These are phyloP conservation scores for Pseudotulostoma volvatum DNA, from an alignment of 495 filamentous ascomycete species.

Conservation along the genomic window DNA sequence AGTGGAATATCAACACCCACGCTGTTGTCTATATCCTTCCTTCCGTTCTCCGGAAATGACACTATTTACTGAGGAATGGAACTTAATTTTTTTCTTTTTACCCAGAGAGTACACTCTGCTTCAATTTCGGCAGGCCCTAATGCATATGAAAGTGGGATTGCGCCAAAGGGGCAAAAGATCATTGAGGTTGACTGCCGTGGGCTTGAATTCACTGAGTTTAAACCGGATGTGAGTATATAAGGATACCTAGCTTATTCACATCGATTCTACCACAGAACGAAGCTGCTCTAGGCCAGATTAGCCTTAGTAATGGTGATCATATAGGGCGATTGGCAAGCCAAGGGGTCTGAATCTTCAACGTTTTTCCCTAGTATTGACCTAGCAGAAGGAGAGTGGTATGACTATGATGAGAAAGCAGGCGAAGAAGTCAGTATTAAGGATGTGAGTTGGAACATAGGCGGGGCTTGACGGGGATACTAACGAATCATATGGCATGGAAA, in stretches of 20 bases:
- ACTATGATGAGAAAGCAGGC: slow-evolving; percentile 67
- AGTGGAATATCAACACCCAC: too few relatives aligned
- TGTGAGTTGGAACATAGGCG: slow-evolving; percentile 68
- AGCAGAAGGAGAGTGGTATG: slow-evolving; percentile 76
- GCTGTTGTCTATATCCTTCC: too few relatives aligned
- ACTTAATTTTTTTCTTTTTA: background rate
- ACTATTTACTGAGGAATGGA: too few relatives aligned
- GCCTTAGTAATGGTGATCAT: too few relatives aligned
- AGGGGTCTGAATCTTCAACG: slow-evolving; percentile 60
- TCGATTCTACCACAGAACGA: too few relatives aligned
- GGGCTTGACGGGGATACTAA: too few relatives aligned
- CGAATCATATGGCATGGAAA: too few relatives aligned
- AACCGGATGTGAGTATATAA: slow-evolving; percentile 57
- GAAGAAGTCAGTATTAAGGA: slow-evolving; percentile 87
- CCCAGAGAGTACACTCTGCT: slow-evolving; percentile 47
- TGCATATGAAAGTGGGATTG: slow-evolving; percentile 41
- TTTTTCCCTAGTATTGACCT: slow-evolving; percentile 70
- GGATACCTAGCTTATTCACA: too few relatives aligned
- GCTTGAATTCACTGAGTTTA: slow-evolving; percentile 81
- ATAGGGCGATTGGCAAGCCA: slow-evolving; percentile 77
- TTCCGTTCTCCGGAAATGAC: too few relatives aligned
- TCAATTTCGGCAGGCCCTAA: slow-evolving; percentile 56
- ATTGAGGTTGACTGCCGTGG: slow-evolving; percentile 87
- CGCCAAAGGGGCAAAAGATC: slow-evolving; percentile 60
- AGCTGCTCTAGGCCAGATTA: too few relatives aligned